phyloP scores from a whole-genome alignment of 192 early-diverging fungal genomes.

The Backusella mclennaniae region DNA sequence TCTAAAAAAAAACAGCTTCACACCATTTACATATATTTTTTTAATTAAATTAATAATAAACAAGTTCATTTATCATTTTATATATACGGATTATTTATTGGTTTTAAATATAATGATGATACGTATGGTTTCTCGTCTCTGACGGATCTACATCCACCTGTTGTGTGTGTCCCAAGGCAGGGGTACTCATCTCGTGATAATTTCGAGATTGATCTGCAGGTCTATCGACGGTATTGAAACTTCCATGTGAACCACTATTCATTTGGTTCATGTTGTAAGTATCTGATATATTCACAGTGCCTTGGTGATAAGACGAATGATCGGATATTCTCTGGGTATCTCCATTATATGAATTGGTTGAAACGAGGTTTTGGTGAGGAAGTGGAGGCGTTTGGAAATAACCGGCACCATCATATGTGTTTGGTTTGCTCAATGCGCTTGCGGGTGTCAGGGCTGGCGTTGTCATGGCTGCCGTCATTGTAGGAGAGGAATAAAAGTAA shows the following conservation, averaged over 20 bases:
- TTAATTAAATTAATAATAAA: neutral
- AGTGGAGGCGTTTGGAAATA: neutral
- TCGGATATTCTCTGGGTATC: neutral
- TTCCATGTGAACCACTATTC: neutral
- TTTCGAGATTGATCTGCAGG: neutral
- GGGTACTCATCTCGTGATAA: neutral
- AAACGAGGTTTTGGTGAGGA: neutral
- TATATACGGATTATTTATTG: neutral
- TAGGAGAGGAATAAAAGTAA: neutral
- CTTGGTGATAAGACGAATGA: neutral
- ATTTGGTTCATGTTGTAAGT: neutral
- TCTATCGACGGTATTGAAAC: slow-evolving; percentile 2
- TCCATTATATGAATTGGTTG: neutral
- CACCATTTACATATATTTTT: neutral
- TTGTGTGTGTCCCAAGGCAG: neutral
- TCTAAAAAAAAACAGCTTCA: neutral
- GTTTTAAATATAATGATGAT: neutral
- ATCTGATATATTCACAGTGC: neutral
- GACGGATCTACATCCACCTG: neutral
- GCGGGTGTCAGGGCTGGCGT: neutral
- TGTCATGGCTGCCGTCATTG: neutral
- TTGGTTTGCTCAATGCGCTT: neutral
- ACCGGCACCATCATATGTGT: neutral
- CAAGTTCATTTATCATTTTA: neutral
- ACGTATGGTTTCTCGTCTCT: neutral